phyloP scores from a whole-genome alignment of 2,329 filamentous ascomycete genomes.

The Penicillium sp. region DNA sequence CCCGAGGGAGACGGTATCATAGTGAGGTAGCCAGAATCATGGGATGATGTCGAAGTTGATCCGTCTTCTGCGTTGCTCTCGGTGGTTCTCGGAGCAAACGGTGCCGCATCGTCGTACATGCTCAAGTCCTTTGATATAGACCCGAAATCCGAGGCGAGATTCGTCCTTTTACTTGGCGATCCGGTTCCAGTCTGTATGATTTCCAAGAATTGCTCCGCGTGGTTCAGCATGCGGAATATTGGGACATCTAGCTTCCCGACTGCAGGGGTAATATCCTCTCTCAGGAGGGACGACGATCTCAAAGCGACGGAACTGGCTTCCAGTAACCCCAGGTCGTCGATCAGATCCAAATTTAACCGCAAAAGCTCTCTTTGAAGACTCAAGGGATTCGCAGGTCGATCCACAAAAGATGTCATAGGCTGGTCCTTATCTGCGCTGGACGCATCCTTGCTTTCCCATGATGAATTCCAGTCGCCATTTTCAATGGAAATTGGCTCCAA shows the following conservation, averaged over 20 bases:
- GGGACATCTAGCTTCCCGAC: conserved; percentile 15
- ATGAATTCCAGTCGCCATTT: neutral
- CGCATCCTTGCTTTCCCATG: neutral
- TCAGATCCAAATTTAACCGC: conserved; percentile 12
- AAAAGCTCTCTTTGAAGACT: conserved; percentile 9
- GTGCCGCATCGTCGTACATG: neutral
- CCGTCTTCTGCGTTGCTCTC: conserved; percentile 2
- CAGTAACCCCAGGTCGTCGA: conserved; percentile 16
- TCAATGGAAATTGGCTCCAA: neutral
- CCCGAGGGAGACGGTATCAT: conserved; percentile 1
- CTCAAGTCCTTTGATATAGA: neutral
- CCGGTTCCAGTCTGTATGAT: conserved; percentile 6
- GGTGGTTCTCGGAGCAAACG: neutral
- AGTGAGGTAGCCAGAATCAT: conserved; percentile 14
- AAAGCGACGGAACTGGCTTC: neutral
- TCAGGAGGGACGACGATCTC: neutral
- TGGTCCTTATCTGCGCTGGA: neutral
- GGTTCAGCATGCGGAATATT: conserved; percentile 16
- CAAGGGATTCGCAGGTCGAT: neutral
- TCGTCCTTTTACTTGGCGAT: neutral
- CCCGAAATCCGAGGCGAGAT: neutral
- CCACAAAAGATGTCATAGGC: neutral
- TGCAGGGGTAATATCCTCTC: neutral
- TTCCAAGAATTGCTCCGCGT: conserved; percentile 16
- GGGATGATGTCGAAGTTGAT: conserved; percentile 6